Conservation (phyloP, 768 basidiomycete species). For the Rhodotorula toruloides region DNA sequence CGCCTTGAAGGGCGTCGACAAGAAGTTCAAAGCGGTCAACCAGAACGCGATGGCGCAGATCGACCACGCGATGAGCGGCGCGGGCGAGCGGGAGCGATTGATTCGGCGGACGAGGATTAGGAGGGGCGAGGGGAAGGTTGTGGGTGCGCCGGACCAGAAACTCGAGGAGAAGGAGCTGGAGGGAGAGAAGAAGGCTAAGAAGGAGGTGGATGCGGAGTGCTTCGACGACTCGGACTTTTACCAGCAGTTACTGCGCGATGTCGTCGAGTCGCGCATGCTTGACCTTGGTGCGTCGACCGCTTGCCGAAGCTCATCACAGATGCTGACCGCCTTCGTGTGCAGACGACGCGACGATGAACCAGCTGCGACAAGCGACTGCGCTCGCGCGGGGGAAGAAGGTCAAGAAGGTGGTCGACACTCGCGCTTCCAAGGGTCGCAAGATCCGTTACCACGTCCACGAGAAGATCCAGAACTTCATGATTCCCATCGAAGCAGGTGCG, state of each 20-base stretch:
- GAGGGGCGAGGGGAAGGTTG: conserved; percentile 49
- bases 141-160: conserved; percentile 48
- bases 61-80: conserved; percentile 33
- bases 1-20: conserved; percentile 59
- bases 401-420: conserved; percentile 76
- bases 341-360: conserved; percentile 41
- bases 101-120: conserved; percentile 61
- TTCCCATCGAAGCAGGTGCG: conserved; percentile 57
- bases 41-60: conserved; percentile 40
- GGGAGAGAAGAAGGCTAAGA: conserved; percentile 32
- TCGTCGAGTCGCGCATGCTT: conserved; percentile 64
- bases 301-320: background rate
- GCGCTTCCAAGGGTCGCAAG: conserved; percentile 91
- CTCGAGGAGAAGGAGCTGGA: background rate
- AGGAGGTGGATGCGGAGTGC: conserved; percentile 45
- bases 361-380: conserved; percentile 28
- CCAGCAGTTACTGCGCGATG: conserved; percentile 80
- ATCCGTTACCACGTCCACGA: conserved; percentile 92
- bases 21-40: conserved; percentile 56
- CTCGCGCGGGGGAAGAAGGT: conserved; percentile 52
- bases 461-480: conserved; percentile 95
- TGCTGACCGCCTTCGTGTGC: background rate
- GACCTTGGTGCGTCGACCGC: conserved; percentile 32
- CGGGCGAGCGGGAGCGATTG: conserved; percentile 47
- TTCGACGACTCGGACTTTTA: conserved; percentile 94